phyloP scores from a whole-genome alignment of 306 rosid genomes.

The Quillaja saponaria region DNA sequence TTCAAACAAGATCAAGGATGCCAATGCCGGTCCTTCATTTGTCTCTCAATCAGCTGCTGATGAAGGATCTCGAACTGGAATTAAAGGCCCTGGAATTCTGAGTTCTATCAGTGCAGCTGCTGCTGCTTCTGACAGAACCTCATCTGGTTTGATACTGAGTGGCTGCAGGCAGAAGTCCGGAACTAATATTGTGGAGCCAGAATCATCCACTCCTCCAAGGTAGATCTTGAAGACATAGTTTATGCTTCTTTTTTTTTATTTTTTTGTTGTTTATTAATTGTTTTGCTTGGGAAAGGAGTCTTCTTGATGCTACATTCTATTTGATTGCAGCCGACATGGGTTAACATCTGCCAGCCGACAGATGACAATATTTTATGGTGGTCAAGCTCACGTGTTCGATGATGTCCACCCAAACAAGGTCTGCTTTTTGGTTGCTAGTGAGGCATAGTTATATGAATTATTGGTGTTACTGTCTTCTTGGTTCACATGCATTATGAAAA shows the following conservation, averaged over 20 bases:
- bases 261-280: constrained; percentile 9
- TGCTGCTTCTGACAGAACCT: constrained; percentile 56
- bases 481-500: constrained; percentile 6
- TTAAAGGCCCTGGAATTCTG: constrained; percentile 81
- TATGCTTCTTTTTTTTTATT: constrained; percentile 3
- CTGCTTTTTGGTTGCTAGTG: constrained; percentile 28
- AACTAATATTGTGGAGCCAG: constrained; percentile 53
- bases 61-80: constrained; percentile 97
- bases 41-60: constrained; percentile 93
- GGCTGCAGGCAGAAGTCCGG: constrained; percentile 63
- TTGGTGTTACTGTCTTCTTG: too few species aligned
- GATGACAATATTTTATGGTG: constrained; percentile 98
- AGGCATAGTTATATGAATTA: constrained; percentile 10
- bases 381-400: constrained; percentile 97
- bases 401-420: constrained; percentile 98
- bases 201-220: constrained; percentile 64
- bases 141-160: constrained; percentile 55
- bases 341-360: constrained; percentile 64
- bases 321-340: constrained; percentile 66
- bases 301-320: constrained; percentile 35
- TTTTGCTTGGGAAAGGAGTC: constrained; percentile 15
- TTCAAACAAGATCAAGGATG: constrained; percentile 68
- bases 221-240: constrained; percentile 26
- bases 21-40: constrained; percentile 65
- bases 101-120: constrained; percentile 54